Evolutionary conservation across 768 basidiomycete species (phyloP), one percentile per base, ranked within the genome.

Genomic region (Lactarius vividus): DNA sequence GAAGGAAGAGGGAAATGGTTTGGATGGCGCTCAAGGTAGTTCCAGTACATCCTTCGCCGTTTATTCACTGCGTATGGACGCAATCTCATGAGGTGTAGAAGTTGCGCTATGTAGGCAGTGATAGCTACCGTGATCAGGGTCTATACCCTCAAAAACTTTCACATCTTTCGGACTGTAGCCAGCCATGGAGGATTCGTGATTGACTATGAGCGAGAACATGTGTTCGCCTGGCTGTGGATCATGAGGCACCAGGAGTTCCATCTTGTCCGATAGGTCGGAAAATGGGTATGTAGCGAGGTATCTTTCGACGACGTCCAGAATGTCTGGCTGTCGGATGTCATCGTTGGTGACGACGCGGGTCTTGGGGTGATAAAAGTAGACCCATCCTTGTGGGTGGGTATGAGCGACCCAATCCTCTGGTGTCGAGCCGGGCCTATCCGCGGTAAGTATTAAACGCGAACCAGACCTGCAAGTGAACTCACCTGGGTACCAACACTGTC

Each of bases 41-140:
- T 83, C 83, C 82, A 85, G 70, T 85, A 85, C 20, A 82, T 73
- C 5, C 81, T 77, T 58, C 82, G 78, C 11, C 75, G 59, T 59
- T 63, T 42, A 56, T 57, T 42, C 39, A 59, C 49, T 60, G 56
- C 15, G 60, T 59, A 44, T 10, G 61, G 33, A 39, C 29, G 28
- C 44, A 49, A n/a, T n/a, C 64, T 18, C 29, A 15, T 61, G 35
- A 35, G 31, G 56, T 33, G 23, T 33, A 65, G 69, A 57, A 20
- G 65, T 54, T 59, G 78, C 77, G 64, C 18, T 52, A 69, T 70
- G 56, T 70, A 20, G 68, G 62, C 29, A 18, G 49, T 60, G 29
- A 61, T 28, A 28, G 29, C 33, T 56, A 58, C 65, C 31, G 28
- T 62, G 56, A n/a, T 58, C 56, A 20, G 65, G 49, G 4, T 62